phyloP scores from a whole-genome alignment of 805 yeast genomes.

The Spathaspora arborariae region DNA sequence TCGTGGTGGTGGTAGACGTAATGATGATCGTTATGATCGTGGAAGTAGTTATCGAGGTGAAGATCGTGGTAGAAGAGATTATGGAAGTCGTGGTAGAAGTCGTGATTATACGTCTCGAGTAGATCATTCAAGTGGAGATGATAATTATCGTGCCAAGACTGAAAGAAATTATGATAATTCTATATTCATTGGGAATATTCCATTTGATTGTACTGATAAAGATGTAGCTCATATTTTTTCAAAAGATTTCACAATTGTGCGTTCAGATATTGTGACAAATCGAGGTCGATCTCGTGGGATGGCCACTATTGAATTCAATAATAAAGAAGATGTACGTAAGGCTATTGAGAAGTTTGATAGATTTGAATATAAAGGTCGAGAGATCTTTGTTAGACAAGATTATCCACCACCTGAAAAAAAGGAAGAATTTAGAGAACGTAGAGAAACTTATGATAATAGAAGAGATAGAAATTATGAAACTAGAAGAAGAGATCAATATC shows the following conservation, averaged over 20 bases:
- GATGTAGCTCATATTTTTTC: conserved; percentile 59
- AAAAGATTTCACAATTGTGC: conserved; percentile 49
- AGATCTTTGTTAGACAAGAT: conserved; percentile 85
- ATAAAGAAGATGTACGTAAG: conserved; percentile 57
- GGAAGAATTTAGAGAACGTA: conserved; percentile 17
- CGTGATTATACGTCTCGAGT: conserved; percentile 21
- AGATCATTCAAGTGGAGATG: conserved; percentile 22
- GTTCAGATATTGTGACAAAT: conserved; percentile 78
- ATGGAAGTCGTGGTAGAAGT: conserved; percentile 16
- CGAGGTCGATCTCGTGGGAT: conserved; percentile 83
- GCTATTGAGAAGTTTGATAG: conserved; percentile 74
- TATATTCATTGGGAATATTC: conserved; percentile 70
- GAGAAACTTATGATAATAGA: conserved; percentile 11
- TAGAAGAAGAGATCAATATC: conserved; percentile 8
- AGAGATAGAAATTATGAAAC: conserved; percentile 16
- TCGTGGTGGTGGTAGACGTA: conserved; percentile 21
- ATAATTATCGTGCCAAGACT: conserved; percentile 25
- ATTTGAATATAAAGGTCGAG: conserved; percentile 64
- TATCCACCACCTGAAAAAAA: conserved; percentile 69
- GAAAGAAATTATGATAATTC: conserved; percentile 65
- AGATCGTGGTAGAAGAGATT: conserved; percentile 16
- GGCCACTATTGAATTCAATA: conserved; percentile 85
- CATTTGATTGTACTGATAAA: conserved; percentile 57
- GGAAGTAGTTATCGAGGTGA: conserved; percentile 11
- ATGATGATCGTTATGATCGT: conserved; percentile 14